Percentiles rank a stretch among this genome's conserved stretches.
phyloP scores from a whole-genome alignment of 768 basidiomycete genomes.

The Boletus barrowsii region DNA sequence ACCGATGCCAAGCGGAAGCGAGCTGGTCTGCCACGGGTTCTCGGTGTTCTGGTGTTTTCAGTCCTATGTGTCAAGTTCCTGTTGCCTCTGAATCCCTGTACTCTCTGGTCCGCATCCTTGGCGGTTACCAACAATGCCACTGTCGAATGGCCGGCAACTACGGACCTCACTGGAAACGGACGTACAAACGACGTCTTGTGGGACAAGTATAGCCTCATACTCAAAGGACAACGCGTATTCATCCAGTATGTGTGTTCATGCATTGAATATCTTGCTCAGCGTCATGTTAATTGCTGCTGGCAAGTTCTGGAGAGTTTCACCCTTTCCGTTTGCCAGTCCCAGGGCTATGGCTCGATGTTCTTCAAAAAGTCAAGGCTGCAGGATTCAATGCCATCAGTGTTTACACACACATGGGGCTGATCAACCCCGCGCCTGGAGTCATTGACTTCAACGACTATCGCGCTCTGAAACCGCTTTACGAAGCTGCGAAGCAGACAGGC shows the following conservation, averaged over 20 bases:
- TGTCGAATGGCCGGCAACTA: not conserved
- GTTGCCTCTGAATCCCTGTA: constrained; percentile 7
- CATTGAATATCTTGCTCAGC: not conserved
- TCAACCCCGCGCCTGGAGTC: constrained; percentile 70
- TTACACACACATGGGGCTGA: constrained; percentile 77
- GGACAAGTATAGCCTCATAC: constrained; percentile 71
- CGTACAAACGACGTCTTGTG: constrained; percentile 42
- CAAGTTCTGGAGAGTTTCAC: constrained; percentile 82
- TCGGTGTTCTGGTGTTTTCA: constrained; percentile 13
- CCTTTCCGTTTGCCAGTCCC: constrained; percentile 79
- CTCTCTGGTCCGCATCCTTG: not conserved
- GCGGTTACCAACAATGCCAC: constrained; percentile 22
- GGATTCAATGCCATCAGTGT: constrained; percentile 78
- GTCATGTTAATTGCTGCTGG: not conserved
- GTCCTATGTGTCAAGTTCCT: constrained; percentile 14
- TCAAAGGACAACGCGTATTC: constrained; percentile 69
- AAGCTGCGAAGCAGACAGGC: constrained; percentile 70
- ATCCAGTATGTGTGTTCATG: constrained; percentile 51
- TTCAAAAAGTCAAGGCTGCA: constrained; percentile 78
- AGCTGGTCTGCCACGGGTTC: constrained; percentile 8
- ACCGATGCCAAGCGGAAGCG: constrained; percentile 3
- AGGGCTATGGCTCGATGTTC: constrained; percentile 75
- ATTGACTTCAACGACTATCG: constrained; percentile 73
- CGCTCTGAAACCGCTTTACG: constrained; percentile 64
- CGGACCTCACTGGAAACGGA: constrained; percentile 27